Conservation (phyloP, 495 filamentous ascomycete species). For the Aspergillus coremiiformis region DNA sequence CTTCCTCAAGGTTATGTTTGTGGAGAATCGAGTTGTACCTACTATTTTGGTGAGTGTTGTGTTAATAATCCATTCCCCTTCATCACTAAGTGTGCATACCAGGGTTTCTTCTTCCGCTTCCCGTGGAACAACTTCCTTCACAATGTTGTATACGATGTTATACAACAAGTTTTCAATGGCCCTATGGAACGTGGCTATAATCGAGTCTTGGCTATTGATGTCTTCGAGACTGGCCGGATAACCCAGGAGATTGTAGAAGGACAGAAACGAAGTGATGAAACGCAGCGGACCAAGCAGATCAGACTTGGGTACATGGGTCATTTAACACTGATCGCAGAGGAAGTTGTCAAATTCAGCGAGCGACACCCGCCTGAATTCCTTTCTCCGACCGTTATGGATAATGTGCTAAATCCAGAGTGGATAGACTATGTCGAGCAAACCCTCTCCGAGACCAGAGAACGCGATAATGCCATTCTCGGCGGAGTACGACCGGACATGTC, state of each 20-base stretch:
- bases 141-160: conserved; percentile 98
- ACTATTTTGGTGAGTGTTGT: conserved; percentile 73
- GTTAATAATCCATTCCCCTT: background rate
- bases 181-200: conserved; percentile 96
- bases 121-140: conserved; percentile 99
- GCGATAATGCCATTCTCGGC: conserved; percentile 97
- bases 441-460: conserved; percentile 85
- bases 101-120: conserved; percentile 97
- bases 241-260: conserved; percentile 88
- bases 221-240: conserved; percentile 83
- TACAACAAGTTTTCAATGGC: conserved; percentile 98
- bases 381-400: conserved; percentile 75
- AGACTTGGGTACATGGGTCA: conserved; percentile 98
- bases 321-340: conserved; percentile 92
- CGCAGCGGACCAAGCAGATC: conserved; percentile 73
- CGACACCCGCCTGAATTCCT: conserved; percentile 84
- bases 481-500: conserved; percentile 88
- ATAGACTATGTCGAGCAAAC: conserved; percentile 93
- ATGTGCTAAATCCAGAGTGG: conserved; percentile 82
- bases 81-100: conserved; percentile 1
- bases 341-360: conserved; percentile 97
- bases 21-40: conserved; percentile 87
- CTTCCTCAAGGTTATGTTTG: conserved; percentile 93
- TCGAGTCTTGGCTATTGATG: conserved; percentile 81
- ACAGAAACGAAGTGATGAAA: conserved; percentile 76